A percentile compares a stretch with the other conserved stretches of the same genome.
Evolutionary conservation across 768 basidiomycete species (phyloP).

Genomic region (Brasilioporus rufonigricans): DNA sequence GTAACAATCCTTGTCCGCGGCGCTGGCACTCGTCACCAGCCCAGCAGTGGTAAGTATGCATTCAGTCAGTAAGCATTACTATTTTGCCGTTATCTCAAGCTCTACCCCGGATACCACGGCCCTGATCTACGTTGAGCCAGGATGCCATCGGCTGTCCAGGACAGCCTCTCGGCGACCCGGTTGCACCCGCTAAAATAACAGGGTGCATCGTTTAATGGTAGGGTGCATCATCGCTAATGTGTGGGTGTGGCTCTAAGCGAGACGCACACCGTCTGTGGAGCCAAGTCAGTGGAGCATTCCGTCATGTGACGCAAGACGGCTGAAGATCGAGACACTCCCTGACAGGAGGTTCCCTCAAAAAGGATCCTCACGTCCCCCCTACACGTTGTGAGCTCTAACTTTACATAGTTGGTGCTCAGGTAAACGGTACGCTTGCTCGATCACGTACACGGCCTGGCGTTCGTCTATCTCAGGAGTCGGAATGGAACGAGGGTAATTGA

Average conservation of each 20-base stretch:
- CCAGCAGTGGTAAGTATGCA: not conserved
- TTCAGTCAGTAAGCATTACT: not conserved
- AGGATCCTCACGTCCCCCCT: conserved; percentile 8
- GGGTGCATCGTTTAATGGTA: not conserved
- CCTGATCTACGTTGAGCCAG: conserved; percentile 15
- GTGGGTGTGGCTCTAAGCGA: not conserved
- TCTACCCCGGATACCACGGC: conserved; percentile 8
- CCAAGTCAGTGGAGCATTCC: not conserved
- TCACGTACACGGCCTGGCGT: conserved; percentile 1
- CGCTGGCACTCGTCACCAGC: not conserved
- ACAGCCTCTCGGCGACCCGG: not conserved
- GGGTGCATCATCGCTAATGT: not conserved
- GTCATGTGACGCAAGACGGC: not conserved
- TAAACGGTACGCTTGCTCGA: not conserved
- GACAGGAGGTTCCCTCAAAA: not conserved
- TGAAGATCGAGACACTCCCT: not conserved
- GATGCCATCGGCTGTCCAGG: not conserved
- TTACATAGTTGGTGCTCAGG: not conserved
- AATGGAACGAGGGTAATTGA: conserved; percentile 10
- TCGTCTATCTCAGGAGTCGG: conserved; percentile 9
- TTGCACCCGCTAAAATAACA: too few species aligned
- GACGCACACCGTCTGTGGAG: not conserved
- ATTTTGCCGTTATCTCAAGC: not conserved
- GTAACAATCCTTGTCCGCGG: conserved; percentile 18
- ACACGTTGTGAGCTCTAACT: conserved; percentile 15